These are phyloP conservation scores for Tritrichomonas foetus DNA, from an alignment of 208 protist genomes.

Conservation along the genomic window DNA sequence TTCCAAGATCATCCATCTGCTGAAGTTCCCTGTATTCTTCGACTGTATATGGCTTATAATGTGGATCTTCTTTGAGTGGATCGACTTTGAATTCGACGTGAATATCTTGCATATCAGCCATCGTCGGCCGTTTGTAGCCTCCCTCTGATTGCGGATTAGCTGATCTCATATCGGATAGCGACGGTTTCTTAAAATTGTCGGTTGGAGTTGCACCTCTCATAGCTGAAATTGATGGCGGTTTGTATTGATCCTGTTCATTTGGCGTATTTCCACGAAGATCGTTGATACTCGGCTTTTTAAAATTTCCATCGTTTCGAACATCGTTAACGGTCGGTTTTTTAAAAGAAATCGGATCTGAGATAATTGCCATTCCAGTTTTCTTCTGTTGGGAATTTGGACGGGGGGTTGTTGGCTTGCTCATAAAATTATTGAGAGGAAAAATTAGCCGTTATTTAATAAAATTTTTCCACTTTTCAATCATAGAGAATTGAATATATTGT, in stretches of 20 bases:
- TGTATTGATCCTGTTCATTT: not conserved
- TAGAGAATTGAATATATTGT: too few relatives aligned
- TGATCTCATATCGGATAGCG: too few relatives aligned
- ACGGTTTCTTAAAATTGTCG: too few relatives aligned
- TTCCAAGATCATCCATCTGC: not conserved
- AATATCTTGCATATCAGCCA: not conserved
- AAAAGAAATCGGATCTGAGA: not conserved
- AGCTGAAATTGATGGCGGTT: not conserved
- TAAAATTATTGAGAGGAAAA: too few relatives aligned
- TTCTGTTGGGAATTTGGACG: not conserved
- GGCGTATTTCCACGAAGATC: not conserved
- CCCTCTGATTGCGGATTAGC: too few relatives aligned
- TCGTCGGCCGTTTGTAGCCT: not conserved
- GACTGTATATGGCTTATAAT: conserved; percentile 32
- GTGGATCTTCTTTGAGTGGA: not conserved
- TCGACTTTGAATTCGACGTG: not conserved
- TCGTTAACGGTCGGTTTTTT: not conserved
- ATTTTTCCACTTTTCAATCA: too few relatives aligned
- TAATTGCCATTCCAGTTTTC: not conserved
- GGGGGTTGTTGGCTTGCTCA: not conserved
- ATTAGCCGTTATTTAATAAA: too few relatives aligned
- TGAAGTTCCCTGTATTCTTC: not conserved
- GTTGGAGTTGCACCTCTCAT: not conserved
- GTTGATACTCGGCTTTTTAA: not conserved
- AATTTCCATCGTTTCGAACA: not conserved